Evolutionary conservation across 2,329 filamentous ascomycete genomes (phyloP), one percentile per base, ranked within the genome.

Genomic region (Penicillium sp.): DNA sequence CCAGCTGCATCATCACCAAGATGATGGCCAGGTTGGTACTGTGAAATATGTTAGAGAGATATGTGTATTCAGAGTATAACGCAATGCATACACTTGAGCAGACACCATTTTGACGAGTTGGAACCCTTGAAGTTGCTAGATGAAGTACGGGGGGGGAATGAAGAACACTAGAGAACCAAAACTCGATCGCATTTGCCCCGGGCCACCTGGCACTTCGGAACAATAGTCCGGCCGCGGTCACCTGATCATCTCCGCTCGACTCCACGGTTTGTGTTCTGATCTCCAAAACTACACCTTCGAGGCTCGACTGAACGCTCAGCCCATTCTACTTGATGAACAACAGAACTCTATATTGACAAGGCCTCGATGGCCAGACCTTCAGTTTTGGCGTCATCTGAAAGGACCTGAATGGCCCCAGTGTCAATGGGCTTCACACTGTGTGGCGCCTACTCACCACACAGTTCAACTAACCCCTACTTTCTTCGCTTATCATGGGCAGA

Each of bases 1-100:
- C 88, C 54, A 95, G 87, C 81, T 96, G 92, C 89, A 97, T 96
- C 87, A 96, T 95, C 70, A 88, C 88, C 63, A 95, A 83, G 77
- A 95, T 91, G 84, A 95, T 90, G 78, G 89, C 79, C 72, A 95
- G 81, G 81, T 95, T 95, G 72, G 88, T 89, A 66, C 90, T 95
- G 73, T 61, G 56, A 47, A 3, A 54, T 54, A 52, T 52, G 25
- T 46, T 25, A 49, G n/a, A 44, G 18, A 9, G 6, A n/a, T 38
- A n/a, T n/a, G n/a, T 25, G 33, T n/a, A 37, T 28, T 24, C 18
- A 12, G n/a, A 13, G 3, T 13, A 4, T 3, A 23, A 23, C 10
- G 1, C 12, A 33, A 13, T 5, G 68, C 81, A 67, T 76, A 86
- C 83, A 86, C 76, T 71, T 86, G 83, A 63, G 83, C 78, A 65